Base-by-base conservation (phyloP, 2,329 filamentous ascomycete species). In the Fusarium robinianum region DNA sequence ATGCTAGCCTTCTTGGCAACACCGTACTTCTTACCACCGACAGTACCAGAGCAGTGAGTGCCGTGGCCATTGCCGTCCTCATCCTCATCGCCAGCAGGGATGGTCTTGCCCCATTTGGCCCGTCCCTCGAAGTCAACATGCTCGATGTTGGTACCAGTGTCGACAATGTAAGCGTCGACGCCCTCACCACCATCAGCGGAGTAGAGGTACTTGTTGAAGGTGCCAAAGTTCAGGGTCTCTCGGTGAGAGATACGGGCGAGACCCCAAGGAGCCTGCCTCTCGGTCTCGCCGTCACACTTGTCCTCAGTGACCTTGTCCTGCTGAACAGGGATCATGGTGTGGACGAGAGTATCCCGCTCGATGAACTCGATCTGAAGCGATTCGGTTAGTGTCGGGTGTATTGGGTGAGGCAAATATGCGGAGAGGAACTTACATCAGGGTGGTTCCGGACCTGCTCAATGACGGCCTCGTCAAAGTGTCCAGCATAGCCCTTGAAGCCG, bases 121-220 rank as follows among this genome's bases (percentile, higher is more conserved):
- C 94, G 91, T 52, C 89, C 94, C 74, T 95, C 92, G 57, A 99
- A 99, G 75, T 99, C 94, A 60, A 95, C 90, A 76, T 99, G 94
- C 34, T 92, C 82, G 59, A 78, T 72, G 78, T 96, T 96, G 79
- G 88, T 95, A 65, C 94, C 95, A 43, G 94, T 99, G 75, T 99
- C 94, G 65, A 99, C 96, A 57, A 99, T 88, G 67, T 99, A 99
- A 66, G 94, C 94, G 72, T 99, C 94, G 60, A 99, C 94, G 69
- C 94, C 95, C 78, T 97, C 91, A 69, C 94, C 94, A 67, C 88
- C 92, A 41, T 95, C 87, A 43, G 81, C 79, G 44, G 90, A 81
- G 71, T 94, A 99, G 24, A 97, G 81, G 78, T 99, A 99, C 78
- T 97, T 96, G 83, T 96, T 97, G 77, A 94, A 97, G 70, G 83